phyloP scores from a whole-genome alignment of 768 basidiomycete species.

The Termitomyces sp. region DNA sequence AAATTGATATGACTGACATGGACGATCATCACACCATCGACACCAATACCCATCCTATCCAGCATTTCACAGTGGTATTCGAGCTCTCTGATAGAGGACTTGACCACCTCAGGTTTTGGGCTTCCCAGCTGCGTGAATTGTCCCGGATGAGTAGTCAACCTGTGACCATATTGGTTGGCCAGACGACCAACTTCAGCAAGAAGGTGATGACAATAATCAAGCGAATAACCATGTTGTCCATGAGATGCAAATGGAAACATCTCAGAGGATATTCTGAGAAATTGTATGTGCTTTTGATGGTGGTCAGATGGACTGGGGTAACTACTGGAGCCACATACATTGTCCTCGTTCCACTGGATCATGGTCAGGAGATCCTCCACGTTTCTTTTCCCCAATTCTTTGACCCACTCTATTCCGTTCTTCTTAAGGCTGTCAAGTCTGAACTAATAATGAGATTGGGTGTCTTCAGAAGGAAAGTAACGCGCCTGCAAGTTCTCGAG shows the following conservation, averaged over 20 bases:
- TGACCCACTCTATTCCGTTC: conserved; percentile 77
- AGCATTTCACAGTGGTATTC: conserved; percentile 87
- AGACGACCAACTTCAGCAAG: conserved; percentile 56
- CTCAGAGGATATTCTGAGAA: conserved; percentile 84
- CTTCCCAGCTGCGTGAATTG: conserved; percentile 83
- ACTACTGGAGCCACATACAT: conserved; percentile 34
- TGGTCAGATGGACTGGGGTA: neutral
- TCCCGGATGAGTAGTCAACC: conserved; percentile 85
- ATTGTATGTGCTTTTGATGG: conserved; percentile 57
- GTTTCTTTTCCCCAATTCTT: conserved; percentile 76
- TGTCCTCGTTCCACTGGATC: conserved; percentile 89
- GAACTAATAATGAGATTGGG: conserved; percentile 1
- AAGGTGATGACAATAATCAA: conserved; percentile 62
- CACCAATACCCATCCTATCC: conserved; percentile 73
- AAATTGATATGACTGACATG: conserved; percentile 42
- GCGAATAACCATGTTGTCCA: conserved; percentile 68
- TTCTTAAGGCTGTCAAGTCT: conserved; percentile 77
- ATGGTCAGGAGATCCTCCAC: conserved; percentile 63
- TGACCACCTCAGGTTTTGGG: conserved; percentile 68
- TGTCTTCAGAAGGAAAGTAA: neutral
- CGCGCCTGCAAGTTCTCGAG: conserved; percentile 58
- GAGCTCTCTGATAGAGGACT: conserved; percentile 74
- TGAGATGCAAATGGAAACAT: conserved; percentile 95
- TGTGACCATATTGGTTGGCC: conserved; percentile 65
- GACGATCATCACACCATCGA: conserved; percentile 86